These are phyloP conservation scores for Populus alba DNA, from an alignment of 345 rosid genomes.

Conservation along the genomic window DNA sequence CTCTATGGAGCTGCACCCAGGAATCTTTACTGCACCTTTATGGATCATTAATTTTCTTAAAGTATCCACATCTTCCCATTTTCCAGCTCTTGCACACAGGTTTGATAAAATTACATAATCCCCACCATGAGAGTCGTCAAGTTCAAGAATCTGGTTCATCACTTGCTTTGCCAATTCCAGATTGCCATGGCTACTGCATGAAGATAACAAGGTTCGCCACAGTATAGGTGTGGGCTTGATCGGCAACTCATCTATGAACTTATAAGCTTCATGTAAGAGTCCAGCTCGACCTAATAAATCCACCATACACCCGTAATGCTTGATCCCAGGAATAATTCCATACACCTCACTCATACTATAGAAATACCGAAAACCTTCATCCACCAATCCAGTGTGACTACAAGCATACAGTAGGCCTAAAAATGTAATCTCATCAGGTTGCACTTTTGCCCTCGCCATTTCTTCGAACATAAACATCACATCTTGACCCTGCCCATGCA, in stretches of 20 bases:
- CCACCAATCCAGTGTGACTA: slow-evolving; percentile 42
- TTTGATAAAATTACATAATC: slow-evolving; percentile 46
- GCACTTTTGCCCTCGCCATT: slow-evolving; percentile 31
- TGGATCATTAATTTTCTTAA: slow-evolving; percentile 58
- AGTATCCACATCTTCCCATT: slow-evolving; percentile 66
- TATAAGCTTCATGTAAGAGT: slow-evolving; percentile 31
- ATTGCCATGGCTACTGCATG: slow-evolving; percentile 33
- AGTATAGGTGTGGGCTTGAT: slow-evolving; percentile 35
- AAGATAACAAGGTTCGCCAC: slow-evolving; percentile 37
- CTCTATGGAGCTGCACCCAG: slow-evolving; percentile 27
- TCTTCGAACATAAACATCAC: slow-evolving; percentile 38
- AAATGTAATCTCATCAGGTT: slow-evolving; percentile 42
- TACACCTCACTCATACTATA: slow-evolving; percentile 30
- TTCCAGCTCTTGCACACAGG: slow-evolving; percentile 61
- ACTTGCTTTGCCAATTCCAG: slow-evolving; percentile 22
- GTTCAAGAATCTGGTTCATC: slow-evolving; percentile 15
- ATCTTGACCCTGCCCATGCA: slow-evolving; percentile 35
- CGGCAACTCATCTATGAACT: slow-evolving; percentile 37
- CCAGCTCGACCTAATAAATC: slow-evolving; percentile 52
- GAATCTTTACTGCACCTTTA: slow-evolving; percentile 35
- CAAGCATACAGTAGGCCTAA: slow-evolving; percentile 38
- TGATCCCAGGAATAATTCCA: slow-evolving; percentile 33
- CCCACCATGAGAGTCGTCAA: slow-evolving; percentile 35
- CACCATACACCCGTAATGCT: slow-evolving; percentile 53
- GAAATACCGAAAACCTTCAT: slow-evolving; percentile 37